phyloP scores from a whole-genome alignment of 345 rosid species.

The Moringa oleifera region DNA sequence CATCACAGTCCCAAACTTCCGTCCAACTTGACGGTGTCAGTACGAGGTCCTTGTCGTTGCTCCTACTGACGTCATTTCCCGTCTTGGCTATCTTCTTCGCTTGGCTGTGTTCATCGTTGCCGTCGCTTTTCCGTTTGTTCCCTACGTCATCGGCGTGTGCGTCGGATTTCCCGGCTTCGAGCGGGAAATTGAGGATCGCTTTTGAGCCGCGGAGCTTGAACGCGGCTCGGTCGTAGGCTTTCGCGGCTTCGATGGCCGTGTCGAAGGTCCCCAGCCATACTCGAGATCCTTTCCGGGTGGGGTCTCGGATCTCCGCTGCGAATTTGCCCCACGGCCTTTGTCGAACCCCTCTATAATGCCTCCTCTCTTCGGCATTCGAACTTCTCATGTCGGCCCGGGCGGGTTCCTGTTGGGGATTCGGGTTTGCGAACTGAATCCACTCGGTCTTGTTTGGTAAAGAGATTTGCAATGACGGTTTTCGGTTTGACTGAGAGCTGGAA shows the following conservation, averaged over 20 bases:
- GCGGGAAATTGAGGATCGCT: conserved; percentile 85
- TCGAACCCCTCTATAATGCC: conserved; percentile 90
- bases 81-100: conserved; percentile 21
- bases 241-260: conserved; percentile 69
- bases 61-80: conserved; percentile 20
- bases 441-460: conserved; percentile 42
- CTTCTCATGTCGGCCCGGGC: background rate
- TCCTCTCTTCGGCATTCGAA: conserved; percentile 20
- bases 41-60: conserved; percentile 17
- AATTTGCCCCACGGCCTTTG: conserved; percentile 93
- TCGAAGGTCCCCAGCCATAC: conserved; percentile 90
- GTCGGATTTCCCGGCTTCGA: conserved; percentile 46
- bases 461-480: conserved; percentile 50
- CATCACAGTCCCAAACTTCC: conserved; percentile 34
- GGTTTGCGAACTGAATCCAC: conserved; percentile 39
- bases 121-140: conserved; percentile 38
- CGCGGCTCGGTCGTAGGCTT: conserved; percentile 81
- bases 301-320: conserved; percentile 97
- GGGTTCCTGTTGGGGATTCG: conserved; percentile 16
- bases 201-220: conserved; percentile 75
- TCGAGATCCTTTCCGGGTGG: conserved; percentile 61
- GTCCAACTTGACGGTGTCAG: conserved; percentile 41
- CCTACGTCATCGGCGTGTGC: conserved; percentile 22
- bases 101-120: conserved; percentile 14
- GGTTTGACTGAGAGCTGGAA: conserved; percentile 18